Conservation (phyloP, 805 yeast species). For the Candida tibetensis region DNA sequence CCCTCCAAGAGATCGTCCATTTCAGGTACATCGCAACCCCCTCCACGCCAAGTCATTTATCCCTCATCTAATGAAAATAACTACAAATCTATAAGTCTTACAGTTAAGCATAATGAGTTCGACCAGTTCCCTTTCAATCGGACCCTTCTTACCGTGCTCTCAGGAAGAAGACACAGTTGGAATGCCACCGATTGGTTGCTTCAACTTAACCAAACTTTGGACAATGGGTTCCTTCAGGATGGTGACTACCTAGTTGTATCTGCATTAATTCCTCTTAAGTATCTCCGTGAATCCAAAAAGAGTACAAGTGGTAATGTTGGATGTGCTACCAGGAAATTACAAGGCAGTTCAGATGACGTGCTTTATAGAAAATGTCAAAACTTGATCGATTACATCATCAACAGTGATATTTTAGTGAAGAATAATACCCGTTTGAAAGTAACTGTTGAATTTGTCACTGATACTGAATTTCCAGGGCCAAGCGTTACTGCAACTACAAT, state of each 20-base stretch:
- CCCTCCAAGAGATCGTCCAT: slow-evolving; percentile 6
- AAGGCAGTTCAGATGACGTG: slow-evolving; percentile 11
- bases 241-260: slow-evolving; percentile 41
- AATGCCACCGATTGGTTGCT: slow-evolving; percentile 40
- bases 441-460: slow-evolving; percentile 38
- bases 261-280: slow-evolving; percentile 29
- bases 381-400: slow-evolving; percentile 18
- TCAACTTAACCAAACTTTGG: slow-evolving; percentile 9
- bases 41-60: slow-evolving; percentile 13
- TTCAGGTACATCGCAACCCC: slow-evolving; percentile 10
- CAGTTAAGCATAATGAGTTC: slow-evolving; percentile 43
- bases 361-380: slow-evolving; percentile 21
- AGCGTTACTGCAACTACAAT: background rate
- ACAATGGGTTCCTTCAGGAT: slow-evolving; percentile 25
- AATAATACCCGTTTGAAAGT: slow-evolving; percentile 29
- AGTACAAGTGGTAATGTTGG: slow-evolving; percentile 5
- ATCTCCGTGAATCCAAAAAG: slow-evolving; percentile 14
- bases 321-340: background rate
- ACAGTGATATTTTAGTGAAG: slow-evolving; percentile 12
- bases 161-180: slow-evolving; percentile 46
- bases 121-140: slow-evolving; percentile 17
- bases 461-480: slow-evolving; percentile 10
- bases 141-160: slow-evolving; percentile 35
- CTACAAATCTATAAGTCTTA: slow-evolving; percentile 37
- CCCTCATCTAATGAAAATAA: slow-evolving; percentile 36